Evolutionary conservation across 257 asterid genomes (phyloP), one percentile per base, ranked within the genome.

Genomic region (Rhazya stricta): DNA sequence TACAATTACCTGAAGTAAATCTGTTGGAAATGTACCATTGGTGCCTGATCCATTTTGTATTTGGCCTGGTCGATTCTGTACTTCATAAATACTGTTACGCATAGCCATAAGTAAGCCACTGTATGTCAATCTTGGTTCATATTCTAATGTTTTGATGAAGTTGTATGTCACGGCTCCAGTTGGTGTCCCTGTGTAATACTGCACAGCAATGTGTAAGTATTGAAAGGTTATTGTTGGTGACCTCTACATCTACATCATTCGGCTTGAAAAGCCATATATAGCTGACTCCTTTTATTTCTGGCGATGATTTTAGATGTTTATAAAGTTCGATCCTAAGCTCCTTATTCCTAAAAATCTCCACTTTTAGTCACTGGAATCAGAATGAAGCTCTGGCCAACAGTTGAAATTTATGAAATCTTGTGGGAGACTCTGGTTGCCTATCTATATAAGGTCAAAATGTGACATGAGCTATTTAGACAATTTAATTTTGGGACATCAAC

Each of bases 141-240:
- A 80, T 76, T 79, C 84, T 80, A 91, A n/a, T 27, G 86, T 79
- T 78, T 81, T 81, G 79, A 87, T 84, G 79, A 93, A 88, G 88
- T 88, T 84, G 72, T 83, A 87, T 79, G 98, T 93, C 76, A 93
- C 77, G 43, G 92, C 96, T 30, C 98, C 97, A 9, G 74, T 78
- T 32, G 92, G 72, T 4, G 53, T 67, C 58, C 97, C 95, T 12
- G 93, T 84, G 86, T 88, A 88, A 76, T 90, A 89, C 98, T 91
- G 86, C 69, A 80, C 67, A 80, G 68, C 71, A 74, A 27, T 63
- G 36, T 50, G 60, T 69, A 73, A 68, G 34, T 16, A 21, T 4
- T 16, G 36, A 21, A 62, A 61, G 34, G 11, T 57, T 74, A n/a
- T n/a, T 65, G 21, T 60, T 58, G 29, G 29, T 69, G 42, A 42